Evolutionary conservation across 768 basidiomycete genomes (phyloP), one percentile per base, ranked within the genome.

Genomic region (Pulveroboletus sp.): DNA sequence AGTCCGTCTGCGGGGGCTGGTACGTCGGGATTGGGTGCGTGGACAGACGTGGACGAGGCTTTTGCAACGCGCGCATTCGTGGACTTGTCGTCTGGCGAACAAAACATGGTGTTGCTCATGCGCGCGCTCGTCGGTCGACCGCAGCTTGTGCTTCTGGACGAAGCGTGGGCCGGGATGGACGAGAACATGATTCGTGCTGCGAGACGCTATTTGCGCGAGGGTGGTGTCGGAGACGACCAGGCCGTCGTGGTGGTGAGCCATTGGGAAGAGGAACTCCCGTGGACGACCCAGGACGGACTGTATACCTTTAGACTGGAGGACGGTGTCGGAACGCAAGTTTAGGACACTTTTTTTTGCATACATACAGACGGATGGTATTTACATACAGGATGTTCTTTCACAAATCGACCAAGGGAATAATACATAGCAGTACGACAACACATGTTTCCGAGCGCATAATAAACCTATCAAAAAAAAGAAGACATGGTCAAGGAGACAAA

Each of bases 91-190:
- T 74, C 80, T 0, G 86, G 84, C 0, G 87, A 89, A 61, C 94
- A 95, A 69, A 78, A 84, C 38, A 67, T 94, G 38, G 81, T 92
- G 17, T 70, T 98, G 32, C 75, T 97, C 36, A 83, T 94, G 78
- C 81, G 94, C 16, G 90, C 94, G 23, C 71, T 97, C 29, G 91
- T 94, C 9, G 79, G 79, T 13, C 70, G 75, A 13, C 87, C 90
- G 4, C 78, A 77, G 46, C 63, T 99, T 29, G 74, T 98, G 7
- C 72, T 97, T 10, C 69, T 98, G 34, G 95, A 99, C 60, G 95
- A 99, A 64, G 89, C 85, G 9, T 94, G 90, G 81, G 84, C 88
- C 20, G 94, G 94, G 21, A 94, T 98, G 90, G 90, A 90, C 54
- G 84, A 81, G 37, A 69, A 65, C 6, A 90, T 91, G 82, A 81